Evolutionary conservation across 176 grass and related monocot genomes (phyloP), one percentile per base, ranked within the genome.

Genomic region (Rhynchospora pubera): DNA sequence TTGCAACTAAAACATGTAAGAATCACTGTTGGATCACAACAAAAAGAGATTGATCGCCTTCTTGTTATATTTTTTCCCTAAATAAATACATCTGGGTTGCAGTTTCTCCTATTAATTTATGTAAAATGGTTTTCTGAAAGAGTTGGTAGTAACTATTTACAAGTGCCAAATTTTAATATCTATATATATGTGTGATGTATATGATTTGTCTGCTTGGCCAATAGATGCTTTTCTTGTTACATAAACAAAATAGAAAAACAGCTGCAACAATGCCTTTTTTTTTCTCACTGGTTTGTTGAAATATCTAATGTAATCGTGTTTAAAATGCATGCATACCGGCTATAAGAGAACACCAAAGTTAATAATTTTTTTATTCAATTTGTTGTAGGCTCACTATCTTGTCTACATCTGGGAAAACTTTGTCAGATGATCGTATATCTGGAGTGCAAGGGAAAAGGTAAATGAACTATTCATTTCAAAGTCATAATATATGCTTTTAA

Each of bases 341-440:
- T 1, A 47, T 11, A 70, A 74, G 21, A 48, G 45, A 74, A 50
- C 10, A 19, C 28, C 1, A 11, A 74, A 22, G n/a, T 74, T 52
- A 23, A 74, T 51, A 73, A 15, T 7, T 50, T 75, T 2, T 71
- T 71, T 10, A 19, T 22, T 0, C 45, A 16, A 21, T 71, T 45
- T 74, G 21, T 10, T 75, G 46, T 50, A 75, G 70, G 70, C 22
- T 75, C 22, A 52, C 22, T 5, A 50, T 52, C 70, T 28, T 50
- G 11, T 75, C 70, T 75, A 75, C 70, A 75, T 75, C 70, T 75
- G 70, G 70, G 3, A 50, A 75, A 75, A 75, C 48, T 44, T 72
- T 55, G 42, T 83, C 64, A 69, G 32, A 83, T 3, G 52, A 83
- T 83, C 23, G 46, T 39, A 14, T 56, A 71, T 42, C 64, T 55